Evolutionary conservation across 2,329 filamentous ascomycete genomes (phyloP), one percentile per base, ranked within the genome.

Genomic region (Aureobasidium leucospermi): DNA sequence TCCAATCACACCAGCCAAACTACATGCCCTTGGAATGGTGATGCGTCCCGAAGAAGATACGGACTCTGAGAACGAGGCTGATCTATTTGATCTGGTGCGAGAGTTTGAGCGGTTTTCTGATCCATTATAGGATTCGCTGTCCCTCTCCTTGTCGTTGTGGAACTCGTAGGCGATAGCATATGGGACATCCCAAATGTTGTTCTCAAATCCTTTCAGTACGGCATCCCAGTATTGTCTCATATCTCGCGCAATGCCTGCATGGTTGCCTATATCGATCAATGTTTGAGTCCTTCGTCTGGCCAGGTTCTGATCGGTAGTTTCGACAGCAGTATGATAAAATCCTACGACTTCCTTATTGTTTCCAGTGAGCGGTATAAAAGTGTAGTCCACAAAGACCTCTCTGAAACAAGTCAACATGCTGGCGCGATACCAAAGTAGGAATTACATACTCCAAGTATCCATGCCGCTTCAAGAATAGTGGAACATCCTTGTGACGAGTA

Each of bases 301-400:
- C 3, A 63, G 28, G 8, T 53, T 49, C 29, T 59, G 52, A 10
- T 39, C 42, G 3, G 61, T 63, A 6, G 45, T 57, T 28, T 63
- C 61, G 10, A 49, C 45, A 1, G 52, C 59, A 15, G 51, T 56
- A 11, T 62, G 45, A 47, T 61, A 58, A 23, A 58, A 55, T 2
- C 60, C 60, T 11, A 58, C 45, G 4, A 58, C 43, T 16, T 34
- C 19, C 13, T 45, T 51, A 46, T 58, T 36, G 19, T 46, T 23
- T 34, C 43, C 52, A 43, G 46, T 49, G 10, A 63, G 52, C 6
- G 61, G 61, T 29, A 63, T 48, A 23, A 60, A 61, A 3, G 59
- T 61, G 13, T 58, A 63, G 29, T 61, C 59, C 19, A 61, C 58
- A 34, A 61, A 63, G 2, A 58, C 52, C 41, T 63, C 61, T 28